phyloP scores from a whole-genome alignment of 2,329 filamentous ascomycete genomes.

The Colletotrichum viniferum region DNA sequence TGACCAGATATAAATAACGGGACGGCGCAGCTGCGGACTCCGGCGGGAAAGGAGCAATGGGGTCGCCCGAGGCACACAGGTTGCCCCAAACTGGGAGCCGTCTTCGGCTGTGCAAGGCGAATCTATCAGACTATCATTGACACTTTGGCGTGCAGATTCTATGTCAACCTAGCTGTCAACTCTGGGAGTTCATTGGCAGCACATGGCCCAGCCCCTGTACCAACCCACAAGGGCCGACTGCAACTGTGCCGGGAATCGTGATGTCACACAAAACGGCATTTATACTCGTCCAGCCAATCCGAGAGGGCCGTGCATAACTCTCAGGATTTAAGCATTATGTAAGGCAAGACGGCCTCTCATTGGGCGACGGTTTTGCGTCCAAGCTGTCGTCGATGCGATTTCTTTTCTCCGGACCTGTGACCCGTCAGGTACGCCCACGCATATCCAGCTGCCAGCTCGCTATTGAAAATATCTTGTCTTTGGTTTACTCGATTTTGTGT shows the following conservation, averaged over 20 bases:
- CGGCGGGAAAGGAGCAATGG: not conserved
- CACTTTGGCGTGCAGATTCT: not conserved
- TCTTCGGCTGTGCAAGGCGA: not conserved
- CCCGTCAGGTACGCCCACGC: not conserved
- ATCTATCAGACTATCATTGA: not conserved
- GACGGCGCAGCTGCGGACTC: not conserved
- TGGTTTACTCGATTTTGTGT: not conserved
- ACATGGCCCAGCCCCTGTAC: not conserved
- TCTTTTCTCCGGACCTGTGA: conserved; percentile 5
- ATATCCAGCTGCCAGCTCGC: not conserved
- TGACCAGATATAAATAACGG: not conserved
- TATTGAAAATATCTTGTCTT: not conserved
- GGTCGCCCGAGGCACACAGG: not conserved
- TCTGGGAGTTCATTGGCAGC: not conserved
- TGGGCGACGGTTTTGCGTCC: not conserved
- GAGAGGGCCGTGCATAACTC: not conserved
- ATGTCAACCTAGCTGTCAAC: not conserved
- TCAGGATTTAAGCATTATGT: not conserved
- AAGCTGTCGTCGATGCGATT: not conserved
- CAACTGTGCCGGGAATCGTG: not conserved
- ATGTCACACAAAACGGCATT: conserved; percentile 10
- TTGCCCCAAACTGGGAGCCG: not conserved
- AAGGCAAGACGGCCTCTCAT: not conserved
- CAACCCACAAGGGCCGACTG: not conserved
- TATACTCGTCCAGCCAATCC: not conserved